Base-by-base conservation (phyloP, 805 yeast species). In the Brettanomyces custersianus region DNA sequence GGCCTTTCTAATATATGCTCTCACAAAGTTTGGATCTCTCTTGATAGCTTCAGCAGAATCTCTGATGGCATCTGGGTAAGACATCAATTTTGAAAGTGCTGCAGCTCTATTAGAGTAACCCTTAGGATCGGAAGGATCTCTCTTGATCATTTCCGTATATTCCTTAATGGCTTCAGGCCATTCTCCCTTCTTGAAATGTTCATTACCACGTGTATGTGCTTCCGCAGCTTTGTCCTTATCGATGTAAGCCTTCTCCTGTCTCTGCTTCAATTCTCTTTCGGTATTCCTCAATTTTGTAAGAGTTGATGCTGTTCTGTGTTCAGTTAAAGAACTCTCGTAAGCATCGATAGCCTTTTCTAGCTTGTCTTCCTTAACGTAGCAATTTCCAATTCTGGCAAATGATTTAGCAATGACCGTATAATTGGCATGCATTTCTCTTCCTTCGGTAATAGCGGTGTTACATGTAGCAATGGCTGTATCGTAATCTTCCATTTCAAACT, bases 71-170 rank as follows among this genome's bases (percentile, higher is more conserved):
- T 90, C 97, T 15, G 96, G 96, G 82, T 90, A 92, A 10, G 96
- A 85, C 83, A 90, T 76, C 48, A 92, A 74, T 63, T 92, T 92
- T 32, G 95, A 80, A 56, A 82, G 73, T 2, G 95, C 95, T 27
- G 98, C 98, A 36, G 99, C 98, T 64, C 99, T 82, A 68, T 92
- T 92, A 24, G 95, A 87, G 62, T 87, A 92, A 39, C 96, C 97
- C 61, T 96, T 77, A 18, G 94, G 94, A 61, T 92, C 97, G 38
- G 77, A 77, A 39, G 99, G 99, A n/a, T 88, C 87, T 59, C 99
- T 82, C 65, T 87, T 85, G 51, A 90, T 70, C 88, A 92, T 92
- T 64, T 92, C 98, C 34, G 94, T 71, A 63, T 92, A 92, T 4
- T 95, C 82, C 59, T 83, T 82, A 30, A 92, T 96, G 17, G 97